Evolutionary conservation across 1,139 yeast genomes (phyloP).

Genomic region (Kodamaea alishanica): DNA sequence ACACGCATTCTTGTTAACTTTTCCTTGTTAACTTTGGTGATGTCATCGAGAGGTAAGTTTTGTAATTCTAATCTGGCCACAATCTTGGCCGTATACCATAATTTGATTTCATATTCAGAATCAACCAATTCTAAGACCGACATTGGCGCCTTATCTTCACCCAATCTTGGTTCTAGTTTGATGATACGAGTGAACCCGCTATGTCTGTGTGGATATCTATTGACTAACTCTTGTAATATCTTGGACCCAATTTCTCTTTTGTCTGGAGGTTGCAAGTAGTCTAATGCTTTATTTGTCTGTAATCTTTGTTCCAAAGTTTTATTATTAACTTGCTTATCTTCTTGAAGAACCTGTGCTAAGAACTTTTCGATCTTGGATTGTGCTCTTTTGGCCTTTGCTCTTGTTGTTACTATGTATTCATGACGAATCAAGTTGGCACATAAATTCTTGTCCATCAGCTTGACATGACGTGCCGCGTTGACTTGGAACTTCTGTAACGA

Average conservation of each 20-base stretch:
- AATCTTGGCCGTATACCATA: conserved; percentile 72
- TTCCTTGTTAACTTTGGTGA: conserved; percentile 55
- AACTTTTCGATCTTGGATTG: conserved; percentile 44
- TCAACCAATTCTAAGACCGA: conserved; percentile 87
- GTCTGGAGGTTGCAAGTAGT: conserved; percentile 42
- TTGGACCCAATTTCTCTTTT: conserved; percentile 46
- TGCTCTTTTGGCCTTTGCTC: conserved; percentile 46
- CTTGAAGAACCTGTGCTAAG: conserved; percentile 29
- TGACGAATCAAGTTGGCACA: conserved; percentile 46
- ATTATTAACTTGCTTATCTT: conserved; percentile 14
- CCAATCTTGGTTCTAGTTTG: conserved; percentile 76
- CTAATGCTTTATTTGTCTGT: conserved; percentile 23
- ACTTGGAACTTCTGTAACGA: conserved; percentile 42
- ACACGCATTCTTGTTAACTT: conserved; percentile 46
- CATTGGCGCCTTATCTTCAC: conserved; percentile 89
- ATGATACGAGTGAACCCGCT: conserved; percentile 89
- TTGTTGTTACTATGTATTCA: conserved; percentile 44
- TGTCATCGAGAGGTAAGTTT: conserved; percentile 55
- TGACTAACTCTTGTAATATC: conserved; percentile 59
- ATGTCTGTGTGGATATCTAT: conserved; percentile 57
- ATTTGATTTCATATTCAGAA: conserved; percentile 64
- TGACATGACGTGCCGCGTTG: conserved; percentile 43
- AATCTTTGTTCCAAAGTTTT: conserved; percentile 21
- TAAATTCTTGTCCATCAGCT: conserved; percentile 46
- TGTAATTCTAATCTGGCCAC: conserved; percentile 78